A percentile compares a stretch with the other conserved stretches of the same genome.
Evolutionary conservation across 768 basidiomycete genomes (phyloP).

Genomic region (Lactarius sanguifluus): DNA sequence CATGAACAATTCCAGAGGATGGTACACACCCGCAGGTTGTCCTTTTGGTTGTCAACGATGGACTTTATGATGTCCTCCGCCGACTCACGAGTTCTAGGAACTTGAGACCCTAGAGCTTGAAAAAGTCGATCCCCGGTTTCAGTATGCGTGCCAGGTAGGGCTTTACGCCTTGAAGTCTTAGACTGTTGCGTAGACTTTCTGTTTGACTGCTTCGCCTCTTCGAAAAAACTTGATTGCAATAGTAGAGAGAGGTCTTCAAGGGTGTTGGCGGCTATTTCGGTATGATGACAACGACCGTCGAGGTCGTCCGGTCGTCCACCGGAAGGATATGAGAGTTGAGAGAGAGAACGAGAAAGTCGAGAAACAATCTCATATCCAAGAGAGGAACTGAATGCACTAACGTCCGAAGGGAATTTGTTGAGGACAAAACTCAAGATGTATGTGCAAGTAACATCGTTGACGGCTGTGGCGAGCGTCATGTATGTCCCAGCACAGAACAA

Average conservation of each 20-base stretch:
- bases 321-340: constrained; percentile 7
- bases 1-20: too few species aligned
- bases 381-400: not conserved
- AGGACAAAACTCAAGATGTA: constrained; percentile 2
- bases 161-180: not conserved
- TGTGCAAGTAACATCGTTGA: not conserved
- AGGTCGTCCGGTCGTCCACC: not conserved
- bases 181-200: constrained; percentile 3
- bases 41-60: too few species aligned
- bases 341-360: constrained; percentile 7
- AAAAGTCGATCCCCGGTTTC: constrained; percentile 5
- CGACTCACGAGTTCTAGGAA: constrained; percentile 4
- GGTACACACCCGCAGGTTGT: too few species aligned
- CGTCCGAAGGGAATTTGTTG: not conserved
- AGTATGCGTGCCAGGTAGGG: not conserved
- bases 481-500: not conserved
- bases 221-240: constrained; percentile 5
- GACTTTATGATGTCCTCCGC: not conserved
- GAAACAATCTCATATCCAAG: constrained; percentile 9
- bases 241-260: constrained; percentile 7
- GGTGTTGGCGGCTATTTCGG: not conserved
- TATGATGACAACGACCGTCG: not conserved
- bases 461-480: constrained; percentile 8
- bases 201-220: not conserved
- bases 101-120: constrained; percentile 5